Conservation (phyloP, 2,329 filamentous ascomycete genomes). For the Coniella lustricola region DNA sequence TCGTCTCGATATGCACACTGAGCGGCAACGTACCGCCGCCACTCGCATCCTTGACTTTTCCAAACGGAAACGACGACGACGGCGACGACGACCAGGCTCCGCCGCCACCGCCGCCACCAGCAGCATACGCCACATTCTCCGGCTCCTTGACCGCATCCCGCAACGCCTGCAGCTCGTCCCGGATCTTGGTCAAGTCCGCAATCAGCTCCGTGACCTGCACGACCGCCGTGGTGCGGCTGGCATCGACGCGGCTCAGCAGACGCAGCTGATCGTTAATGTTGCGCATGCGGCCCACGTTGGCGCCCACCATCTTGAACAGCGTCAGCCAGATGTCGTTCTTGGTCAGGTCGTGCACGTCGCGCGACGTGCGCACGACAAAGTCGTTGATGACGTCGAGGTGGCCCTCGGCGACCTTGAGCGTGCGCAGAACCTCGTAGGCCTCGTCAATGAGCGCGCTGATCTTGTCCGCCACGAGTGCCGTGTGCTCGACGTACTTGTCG, state of each 20-base stretch:
- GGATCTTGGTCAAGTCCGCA: conserved; percentile 67
- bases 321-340: conserved; percentile 59
- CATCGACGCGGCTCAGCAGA: conserved; percentile 58
- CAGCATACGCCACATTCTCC: conserved; percentile 40
- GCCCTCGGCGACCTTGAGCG: conserved; percentile 62
- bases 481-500: conserved; percentile 70
- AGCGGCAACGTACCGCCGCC: conserved; percentile 51
- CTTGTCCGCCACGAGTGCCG: conserved; percentile 60
- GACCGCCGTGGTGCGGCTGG: conserved; percentile 59
- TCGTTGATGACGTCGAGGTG: conserved; percentile 63
- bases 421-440: conserved; percentile 58
- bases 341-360: conserved; percentile 49
- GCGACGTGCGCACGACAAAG: conserved; percentile 58
- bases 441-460: conserved; percentile 62
- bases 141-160: conserved; percentile 64
- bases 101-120: no score
- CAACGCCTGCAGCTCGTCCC: conserved; percentile 62
- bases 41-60: conserved; percentile 26
- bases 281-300: conserved; percentile 53
- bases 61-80: no score
- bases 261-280: conserved; percentile 57
- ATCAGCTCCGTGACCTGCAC: conserved; percentile 63
- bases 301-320: conserved; percentile 70
- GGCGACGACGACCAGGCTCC: no score
- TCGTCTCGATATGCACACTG: conserved; percentile 67